Evolutionary conservation across 441 rosid species (phyloP), one percentile per base, ranked within the genome.

Genomic region (Mallotus repandus): DNA sequence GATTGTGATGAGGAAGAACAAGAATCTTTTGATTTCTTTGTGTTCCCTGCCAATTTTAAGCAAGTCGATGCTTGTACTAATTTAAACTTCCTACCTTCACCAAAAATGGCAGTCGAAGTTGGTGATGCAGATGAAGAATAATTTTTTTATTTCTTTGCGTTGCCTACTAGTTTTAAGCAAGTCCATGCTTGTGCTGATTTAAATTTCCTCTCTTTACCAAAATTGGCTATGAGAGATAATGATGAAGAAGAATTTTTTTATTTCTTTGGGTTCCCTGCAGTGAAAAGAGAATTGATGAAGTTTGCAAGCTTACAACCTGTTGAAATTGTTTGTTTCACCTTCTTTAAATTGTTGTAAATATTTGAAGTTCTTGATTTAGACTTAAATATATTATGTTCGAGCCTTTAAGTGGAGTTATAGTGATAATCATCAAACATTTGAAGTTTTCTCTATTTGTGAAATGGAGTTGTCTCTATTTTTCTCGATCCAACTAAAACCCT

Each of bases 311-410:
- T 76, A 19, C 92, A 93, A 0, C 86, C 97, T 0, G 99, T 97
- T 16, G 99, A 95, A 85, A 94, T 87, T 49, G 99, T 97, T 53
- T 90, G 91, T 73, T 89, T 92, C 75, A 84, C 84, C 69, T 91
- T 90, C 87, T 87, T 93, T 29, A 81, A 69, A 68, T 87, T 83
- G 65, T 82, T 73, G 70, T 88, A 85, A 76, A 90, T 86, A 76
- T 85, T 89, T 59, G 76, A n/a, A 0, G 92, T 91, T 80, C 97
- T 87, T 25, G 85, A 84, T 82, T 87, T 91, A 2, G 86, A 58
- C 68, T 80, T 87, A 64, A 81, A 81, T 55, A 85, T 71, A 8
- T 59, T 75, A 7, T 84, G 86, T 0, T 83, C 85, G 59, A 81
- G 46, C 74, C 77, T 83, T 7, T 88, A 79, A 35, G 84, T 46